Base-by-base conservation (phyloP, 225 moss, liverwort and hornwort genomes). In the Asterella californica region DNA sequence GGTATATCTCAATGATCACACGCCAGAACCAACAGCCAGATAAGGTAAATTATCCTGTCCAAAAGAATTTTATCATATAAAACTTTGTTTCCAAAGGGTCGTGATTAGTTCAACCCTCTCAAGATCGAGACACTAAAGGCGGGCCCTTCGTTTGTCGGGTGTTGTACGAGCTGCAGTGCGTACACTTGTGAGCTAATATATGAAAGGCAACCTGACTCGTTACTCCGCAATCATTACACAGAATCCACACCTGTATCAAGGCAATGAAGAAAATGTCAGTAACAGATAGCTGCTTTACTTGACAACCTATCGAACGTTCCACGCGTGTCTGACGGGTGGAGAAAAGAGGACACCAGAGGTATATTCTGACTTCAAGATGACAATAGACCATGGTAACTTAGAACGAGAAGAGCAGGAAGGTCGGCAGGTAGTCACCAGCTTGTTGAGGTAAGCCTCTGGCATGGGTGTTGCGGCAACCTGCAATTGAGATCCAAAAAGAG, bases 161-260 rank as follows among this genome's bases (percentile, higher is more conserved):
- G 77, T 95, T 99, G 80, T 95, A 95, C 48, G 95, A 92, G 21
- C 84, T 85, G 80, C 99, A 99, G 52, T 75, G 74, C 42, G 33
- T 55, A 78, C 99, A 99, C 87, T 99, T 99, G 9, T 88, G 94
- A 60, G 91, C 99, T 76, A 99, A 78, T 33, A 99, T 82, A 78
- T 99, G 99, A 80, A 89, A 99, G 7, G 81, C 18, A 50, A 90
- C 93, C 75, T 91, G 80, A 77, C 88, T 88, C 18, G 87, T 93
- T 60, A 65, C 75, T 79, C 93, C 91, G 66, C 99, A 99, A 80
- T 99, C 95, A 75, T 96, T 96, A 75, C 95, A 96, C 15, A 96
- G 76, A 68, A 96, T 91, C 92, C 95, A 91, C 9, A 95, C 92
- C 95, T 95, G 90, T 84, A 82, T 76, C 67, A 45, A 19, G 37